Conservation (phyloP, 495 filamentous ascomycete genomes). For the Friedmanniomyces simplex region DNA sequence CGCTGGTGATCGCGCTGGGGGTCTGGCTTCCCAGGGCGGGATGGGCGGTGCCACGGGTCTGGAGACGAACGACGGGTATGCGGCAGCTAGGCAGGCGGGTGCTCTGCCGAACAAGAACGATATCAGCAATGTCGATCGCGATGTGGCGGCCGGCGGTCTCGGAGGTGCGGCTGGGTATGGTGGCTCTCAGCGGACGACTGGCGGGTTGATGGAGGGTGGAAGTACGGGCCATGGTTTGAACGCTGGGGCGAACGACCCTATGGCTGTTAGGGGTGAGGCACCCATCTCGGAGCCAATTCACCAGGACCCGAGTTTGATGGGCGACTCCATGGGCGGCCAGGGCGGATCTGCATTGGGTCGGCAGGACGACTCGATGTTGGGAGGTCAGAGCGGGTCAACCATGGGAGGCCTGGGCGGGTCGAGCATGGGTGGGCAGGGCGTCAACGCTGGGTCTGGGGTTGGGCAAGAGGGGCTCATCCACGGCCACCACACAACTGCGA, state of each 20-base stretch:
- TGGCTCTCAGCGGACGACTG: background rate
- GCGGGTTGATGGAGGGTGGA: background rate
- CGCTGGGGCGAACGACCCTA: background rate
- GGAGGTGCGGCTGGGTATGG: background rate
- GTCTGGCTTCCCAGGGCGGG: background rate
- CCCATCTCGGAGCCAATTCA: background rate
- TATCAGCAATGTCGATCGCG: constrained; percentile 2
- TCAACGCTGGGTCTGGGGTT: background rate
- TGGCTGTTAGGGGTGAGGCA: background rate
- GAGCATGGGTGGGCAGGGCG: background rate
- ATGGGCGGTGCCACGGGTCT: background rate
- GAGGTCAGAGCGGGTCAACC: background rate
- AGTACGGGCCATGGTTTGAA: background rate
- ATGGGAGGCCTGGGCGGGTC: background rate
- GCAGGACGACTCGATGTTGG: background rate
- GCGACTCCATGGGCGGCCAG: background rate
- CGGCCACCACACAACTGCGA: constrained; percentile 2
- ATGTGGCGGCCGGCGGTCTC: background rate
- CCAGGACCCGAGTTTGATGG: background rate
- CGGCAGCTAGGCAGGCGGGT: background rate
- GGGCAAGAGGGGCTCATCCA: constrained; percentile 1
- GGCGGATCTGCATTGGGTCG: background rate
- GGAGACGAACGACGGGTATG: background rate
- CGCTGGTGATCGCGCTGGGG: background rate
- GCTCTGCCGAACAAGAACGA: background rate